Percentiles rank a stretch among this genome's conserved stretches.
These are phyloP conservation scores for Lathyrus tuberosus DNA, from an alignment of 306 rosid species.

Conservation along the genomic window DNA sequence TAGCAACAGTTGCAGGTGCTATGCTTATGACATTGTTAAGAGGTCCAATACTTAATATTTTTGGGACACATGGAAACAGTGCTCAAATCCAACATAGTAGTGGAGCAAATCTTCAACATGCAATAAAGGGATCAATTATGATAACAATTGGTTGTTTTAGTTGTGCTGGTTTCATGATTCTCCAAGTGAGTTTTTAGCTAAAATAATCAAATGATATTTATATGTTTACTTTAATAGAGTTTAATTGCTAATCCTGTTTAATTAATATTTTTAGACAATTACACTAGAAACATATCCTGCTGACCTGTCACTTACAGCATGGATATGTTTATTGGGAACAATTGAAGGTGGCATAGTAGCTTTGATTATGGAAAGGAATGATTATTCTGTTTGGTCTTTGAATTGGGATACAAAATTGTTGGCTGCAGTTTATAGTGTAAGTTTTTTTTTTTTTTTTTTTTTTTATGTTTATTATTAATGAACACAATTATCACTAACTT, in stretches of 20 bases:
- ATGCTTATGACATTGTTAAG: slow-evolving; percentile 82
- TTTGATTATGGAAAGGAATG: slow-evolving; percentile 72
- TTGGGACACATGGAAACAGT: slow-evolving; percentile 48
- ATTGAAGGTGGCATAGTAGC: slow-evolving; percentile 78
- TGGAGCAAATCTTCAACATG: slow-evolving; percentile 50
- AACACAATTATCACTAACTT: background rate
- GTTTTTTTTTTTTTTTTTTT: slow-evolving; percentile 23
- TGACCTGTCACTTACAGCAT: slow-evolving; percentile 90
- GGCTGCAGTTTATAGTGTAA: slow-evolving; percentile 77
- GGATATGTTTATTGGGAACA: slow-evolving; percentile 90
- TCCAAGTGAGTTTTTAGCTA: slow-evolving; percentile 57
- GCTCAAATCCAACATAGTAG: slow-evolving; percentile 39
- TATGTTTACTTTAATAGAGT: too few relatives aligned
- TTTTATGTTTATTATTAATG: background rate
- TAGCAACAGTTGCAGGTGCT: slow-evolving; percentile 92
- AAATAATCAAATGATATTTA: background rate
- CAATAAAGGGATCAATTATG: slow-evolving; percentile 82
- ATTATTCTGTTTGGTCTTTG: slow-evolving; percentile 68
- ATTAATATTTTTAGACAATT: slow-evolving; percentile 54
- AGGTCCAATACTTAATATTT: slow-evolving; percentile 67
- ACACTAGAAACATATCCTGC: slow-evolving; percentile 86
- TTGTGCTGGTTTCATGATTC: slow-evolving; percentile 82
- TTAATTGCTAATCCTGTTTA: background rate
- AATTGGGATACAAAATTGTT: slow-evolving; percentile 72
- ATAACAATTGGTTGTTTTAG: slow-evolving; percentile 82